These are phyloP conservation scores for Chaetomium strumarium DNA, from an alignment of 2,329 filamentous ascomycete genomes.

Conservation along the genomic window DNA sequence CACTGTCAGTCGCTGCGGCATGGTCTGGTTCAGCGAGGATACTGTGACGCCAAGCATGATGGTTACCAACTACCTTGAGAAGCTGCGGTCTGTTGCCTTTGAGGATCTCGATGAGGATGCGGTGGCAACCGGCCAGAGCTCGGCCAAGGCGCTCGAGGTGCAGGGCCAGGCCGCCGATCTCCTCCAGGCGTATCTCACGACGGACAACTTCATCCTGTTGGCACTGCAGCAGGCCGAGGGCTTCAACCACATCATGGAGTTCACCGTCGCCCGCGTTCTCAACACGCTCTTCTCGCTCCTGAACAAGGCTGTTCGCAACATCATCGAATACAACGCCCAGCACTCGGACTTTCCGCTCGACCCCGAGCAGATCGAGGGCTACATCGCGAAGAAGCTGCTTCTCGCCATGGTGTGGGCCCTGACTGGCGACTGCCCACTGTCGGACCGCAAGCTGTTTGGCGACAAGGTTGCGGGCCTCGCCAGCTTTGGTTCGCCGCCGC, in stretches of 20 bases:
- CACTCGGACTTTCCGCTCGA: conserved; percentile 93
- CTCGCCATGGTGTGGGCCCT: conserved; percentile 92
- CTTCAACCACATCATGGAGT: conserved; percentile 98
- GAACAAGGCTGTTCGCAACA: conserved; percentile 86
- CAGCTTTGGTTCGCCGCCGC: conserved; percentile 75
- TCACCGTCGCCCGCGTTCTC: conserved; percentile 82
- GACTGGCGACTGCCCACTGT: conserved; percentile 86
- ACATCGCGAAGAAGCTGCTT: conserved; percentile 87
- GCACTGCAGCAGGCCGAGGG: conserved; percentile 68
- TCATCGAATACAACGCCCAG: conserved; percentile 93
- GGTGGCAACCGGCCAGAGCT: conserved; percentile 66
- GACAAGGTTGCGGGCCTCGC: conserved; percentile 77
- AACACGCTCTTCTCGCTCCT: conserved; percentile 92
- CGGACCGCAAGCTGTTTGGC: conserved; percentile 82
- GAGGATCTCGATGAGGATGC: conserved; percentile 95
- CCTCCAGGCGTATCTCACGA: conserved; percentile 66
- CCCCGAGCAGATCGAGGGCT: conserved; percentile 81
- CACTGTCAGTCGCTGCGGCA: conserved; percentile 98
- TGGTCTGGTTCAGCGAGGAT: conserved; percentile 99
- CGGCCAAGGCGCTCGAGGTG: conserved; percentile 70
- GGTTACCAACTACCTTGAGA: conserved; percentile 83
- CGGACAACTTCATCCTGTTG: conserved; percentile 73
- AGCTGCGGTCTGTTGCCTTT: conserved; percentile 75
- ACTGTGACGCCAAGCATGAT: conserved; percentile 91
- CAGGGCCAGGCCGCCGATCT: conserved; percentile 77